Percentiles rank a stretch among this genome's conserved stretches.
phyloP scores from a whole-genome alignment of 306 rosid genomes.

The Dalbergia oliveri region DNA sequence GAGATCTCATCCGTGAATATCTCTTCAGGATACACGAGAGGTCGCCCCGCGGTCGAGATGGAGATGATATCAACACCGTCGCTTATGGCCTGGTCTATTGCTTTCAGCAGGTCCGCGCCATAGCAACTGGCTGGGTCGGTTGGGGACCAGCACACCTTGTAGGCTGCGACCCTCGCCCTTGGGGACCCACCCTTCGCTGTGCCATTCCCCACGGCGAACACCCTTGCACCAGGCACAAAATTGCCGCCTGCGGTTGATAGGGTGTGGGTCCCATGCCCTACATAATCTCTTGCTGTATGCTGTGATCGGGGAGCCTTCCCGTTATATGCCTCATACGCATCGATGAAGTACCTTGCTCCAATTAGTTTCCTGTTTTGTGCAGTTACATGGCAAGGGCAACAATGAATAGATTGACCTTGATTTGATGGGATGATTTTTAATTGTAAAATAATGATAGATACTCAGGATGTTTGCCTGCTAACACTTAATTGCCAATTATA shows the following conservation, averaged over 20 bases:
- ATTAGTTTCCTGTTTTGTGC: slow-evolving; percentile 58
- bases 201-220: slow-evolving; percentile 60
- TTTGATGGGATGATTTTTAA: too few relatives aligned
- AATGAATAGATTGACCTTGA: too few relatives aligned
- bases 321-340: slow-evolving; percentile 11
- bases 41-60: slow-evolving; percentile 30
- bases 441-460: too few relatives aligned
- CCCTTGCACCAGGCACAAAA: slow-evolving; percentile 47
- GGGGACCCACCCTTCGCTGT: slow-evolving; percentile 84
- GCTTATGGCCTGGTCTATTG: slow-evolving; percentile 59
- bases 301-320: neutral
- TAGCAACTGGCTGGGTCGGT: slow-evolving; percentile 33
- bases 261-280: slow-evolving; percentile 74
- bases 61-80: slow-evolving; percentile 72
- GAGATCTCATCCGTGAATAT: slow-evolving; percentile 49
- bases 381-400: neutral
- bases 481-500: too few relatives aligned
- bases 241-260: slow-evolving; percentile 70
- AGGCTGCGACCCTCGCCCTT: slow-evolving; percentile 63
- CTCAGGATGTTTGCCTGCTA: too few relatives aligned
- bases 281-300: slow-evolving; percentile 49
- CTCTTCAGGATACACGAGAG: neutral
- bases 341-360: slow-evolving; percentile 63
- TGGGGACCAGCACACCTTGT: slow-evolving; percentile 64
- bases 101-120: slow-evolving; percentile 60